phyloP scores from a whole-genome alignment of 179 eudicot genomes.

The Silene noctiflora region DNA sequence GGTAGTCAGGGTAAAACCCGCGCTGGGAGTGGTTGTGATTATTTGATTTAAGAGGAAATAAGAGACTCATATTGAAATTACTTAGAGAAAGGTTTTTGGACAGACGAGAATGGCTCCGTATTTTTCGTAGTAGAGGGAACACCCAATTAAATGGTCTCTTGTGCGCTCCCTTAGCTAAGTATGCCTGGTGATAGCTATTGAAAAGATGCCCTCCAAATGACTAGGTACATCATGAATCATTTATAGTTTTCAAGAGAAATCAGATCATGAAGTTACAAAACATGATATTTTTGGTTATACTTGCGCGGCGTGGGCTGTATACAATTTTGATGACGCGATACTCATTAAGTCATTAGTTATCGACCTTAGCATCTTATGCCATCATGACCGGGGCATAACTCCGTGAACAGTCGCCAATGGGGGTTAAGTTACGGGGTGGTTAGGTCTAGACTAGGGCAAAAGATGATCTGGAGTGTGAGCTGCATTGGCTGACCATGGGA shows the following conservation, averaged over 20 bases:
- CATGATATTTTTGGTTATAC: neutral
- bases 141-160: neutral
- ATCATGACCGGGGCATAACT: neutral
- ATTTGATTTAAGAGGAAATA: neutral
- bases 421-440: neutral
- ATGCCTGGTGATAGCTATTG: too few relatives aligned
- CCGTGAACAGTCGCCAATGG: neutral
- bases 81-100: neutral
- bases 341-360: neutral
- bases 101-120: neutral
- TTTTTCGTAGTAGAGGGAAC: neutral
- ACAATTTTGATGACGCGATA: neutral
- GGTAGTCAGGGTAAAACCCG: neutral
- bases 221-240: neutral
- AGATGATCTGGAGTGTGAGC: too few relatives aligned
- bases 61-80: neutral
- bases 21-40: too few relatives aligned
- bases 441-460: too few relatives aligned
- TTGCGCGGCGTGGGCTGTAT: neutral
- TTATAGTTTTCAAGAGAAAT: neutral
- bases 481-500: too few relatives aligned
- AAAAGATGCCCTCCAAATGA: neutral
- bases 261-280: neutral
- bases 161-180: neutral
- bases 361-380: neutral